Base-by-base conservation (phyloP, 768 basidiomycete species). In the Lactifluus pinguis region DNA sequence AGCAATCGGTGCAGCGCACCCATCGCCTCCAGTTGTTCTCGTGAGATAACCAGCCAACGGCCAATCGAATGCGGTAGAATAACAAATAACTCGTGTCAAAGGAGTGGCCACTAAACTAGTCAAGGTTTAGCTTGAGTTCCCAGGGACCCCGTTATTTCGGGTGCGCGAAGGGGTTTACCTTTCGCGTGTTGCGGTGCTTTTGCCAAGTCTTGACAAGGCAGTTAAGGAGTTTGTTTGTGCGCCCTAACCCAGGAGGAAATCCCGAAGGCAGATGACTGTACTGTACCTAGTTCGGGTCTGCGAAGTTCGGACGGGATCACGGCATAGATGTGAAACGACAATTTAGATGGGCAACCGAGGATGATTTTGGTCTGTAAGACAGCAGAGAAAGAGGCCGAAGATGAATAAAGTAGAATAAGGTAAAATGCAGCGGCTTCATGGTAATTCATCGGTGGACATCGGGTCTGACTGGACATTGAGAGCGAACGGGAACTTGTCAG, bases 21-120 rank as follows among this genome's bases (percentile, higher is more conserved):
- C 13, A 21, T 21, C 30, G 13, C 25, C 32, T 53, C 39, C 29
- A 32, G n/a, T 32, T 48, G 45, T 55, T 49, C 38, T 41, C 39
- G 13, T 34, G 39, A 55, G 15, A 25, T 44, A 34, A 15, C 36
- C 41, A 4, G 41, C 41, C 39, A 8, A n/a, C 11, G 32, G 32
- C 49, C 48, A 25, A 29, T 25, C 25, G 45, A 48, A 59, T 59
- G 53, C 47, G 38, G 53, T 45, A 53, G 53, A 49, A 60, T 53
- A 41, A 48, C 59, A 54, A 60, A 60, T 53, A 21, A 10, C 47
- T 30, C 19, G n/a, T 38, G 25, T 34, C 54, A 30, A 45, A 44
- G 32, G 30, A 36, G 30, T 34, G 44, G 48, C 38, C 44, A 32
- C 47, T 25, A 34, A 44, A 14, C 36, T 49, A 17, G 42, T 38